These are phyloP conservation scores for Schizosaccharomyces cryophilus DNA, from an alignment of 805 yeast genomes.

Conservation along the genomic window DNA sequence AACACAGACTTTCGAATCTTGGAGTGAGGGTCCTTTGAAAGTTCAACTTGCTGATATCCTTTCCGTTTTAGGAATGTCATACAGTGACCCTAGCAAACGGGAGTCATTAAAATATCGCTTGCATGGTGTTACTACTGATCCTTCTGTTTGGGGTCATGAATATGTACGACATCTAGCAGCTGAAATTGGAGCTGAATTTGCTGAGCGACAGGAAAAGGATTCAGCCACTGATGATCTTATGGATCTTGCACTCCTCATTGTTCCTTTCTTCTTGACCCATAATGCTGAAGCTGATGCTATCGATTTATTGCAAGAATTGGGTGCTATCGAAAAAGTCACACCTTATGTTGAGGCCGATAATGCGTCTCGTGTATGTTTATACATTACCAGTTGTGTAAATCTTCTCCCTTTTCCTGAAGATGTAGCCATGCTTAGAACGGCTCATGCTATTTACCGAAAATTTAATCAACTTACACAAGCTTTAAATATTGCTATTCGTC, in stretches of 20 bases:
- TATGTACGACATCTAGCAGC: slow-evolving; percentile 86
- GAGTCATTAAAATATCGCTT: slow-evolving; percentile 66
- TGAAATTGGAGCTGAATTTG: slow-evolving; percentile 73
- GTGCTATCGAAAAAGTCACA: slow-evolving; percentile 58
- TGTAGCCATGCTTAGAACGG: slow-evolving; percentile 59
- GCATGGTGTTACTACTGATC: slow-evolving; percentile 27
- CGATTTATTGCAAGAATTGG: slow-evolving; percentile 73
- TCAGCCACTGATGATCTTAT: slow-evolving; percentile 20
- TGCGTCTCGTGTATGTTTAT: slow-evolving; percentile 70
- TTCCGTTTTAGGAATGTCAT: slow-evolving; percentile 87
- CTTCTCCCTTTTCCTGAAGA: slow-evolving; percentile 89
- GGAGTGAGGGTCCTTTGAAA: slow-evolving; percentile 25
- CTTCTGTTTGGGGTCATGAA: slow-evolving; percentile 93
- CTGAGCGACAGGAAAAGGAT: slow-evolving; percentile 11
- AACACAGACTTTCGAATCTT: slow-evolving; percentile 36
- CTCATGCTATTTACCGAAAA: slow-evolving; percentile 58
- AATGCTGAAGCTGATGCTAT: slow-evolving; percentile 98
- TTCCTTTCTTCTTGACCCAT: slow-evolving; percentile 74
- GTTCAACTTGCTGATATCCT: slow-evolving; percentile 59
- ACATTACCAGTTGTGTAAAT: slow-evolving; percentile 92
- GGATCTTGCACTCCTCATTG: slow-evolving; percentile 47
- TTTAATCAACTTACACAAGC: slow-evolving; percentile 75
- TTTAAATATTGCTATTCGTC: slow-evolving; percentile 61
- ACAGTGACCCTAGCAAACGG: slow-evolving; percentile 53
- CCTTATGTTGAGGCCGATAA: slow-evolving; percentile 67